Conservation (phyloP, 495 filamentous ascomycete species). For the Cenococcum geophilum region DNA sequence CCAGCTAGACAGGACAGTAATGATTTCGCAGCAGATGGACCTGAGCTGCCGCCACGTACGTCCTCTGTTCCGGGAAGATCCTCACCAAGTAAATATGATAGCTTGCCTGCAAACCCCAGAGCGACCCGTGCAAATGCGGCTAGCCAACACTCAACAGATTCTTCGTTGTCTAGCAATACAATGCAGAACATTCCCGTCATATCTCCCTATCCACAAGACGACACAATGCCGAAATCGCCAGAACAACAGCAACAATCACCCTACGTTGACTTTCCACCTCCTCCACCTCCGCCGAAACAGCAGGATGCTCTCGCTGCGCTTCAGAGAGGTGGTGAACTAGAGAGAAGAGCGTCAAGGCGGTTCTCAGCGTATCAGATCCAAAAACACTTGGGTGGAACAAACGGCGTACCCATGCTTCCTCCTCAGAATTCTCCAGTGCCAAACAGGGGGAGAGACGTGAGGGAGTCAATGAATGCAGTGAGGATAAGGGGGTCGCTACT, state of each 20-base stretch:
- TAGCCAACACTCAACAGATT: conserved; percentile 39
- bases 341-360: conserved; percentile 82
- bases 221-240: conserved; percentile 46
- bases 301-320: conserved; percentile 87
- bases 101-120: conserved; percentile 33
- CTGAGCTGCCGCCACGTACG: conserved; percentile 43
- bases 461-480: conserved; percentile 90
- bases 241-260: conserved; percentile 65
- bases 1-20: conserved; percentile 46
- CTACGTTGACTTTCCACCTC: conserved; percentile 26
- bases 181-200: conserved; percentile 66
- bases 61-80: conserved; percentile 39
- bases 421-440: conserved; percentile 78
- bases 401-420: conserved; percentile 79
- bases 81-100: conserved; percentile 34
- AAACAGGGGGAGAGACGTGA: conserved; percentile 79
- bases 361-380: conserved; percentile 95
- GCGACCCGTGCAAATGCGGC: conserved; percentile 45
- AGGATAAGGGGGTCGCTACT: conserved; percentile 64
- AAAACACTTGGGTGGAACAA: conserved; percentile 77
- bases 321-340: conserved; percentile 86
- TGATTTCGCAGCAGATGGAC: conserved; percentile 46
- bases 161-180: conserved; percentile 59
- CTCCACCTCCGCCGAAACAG: conserved; percentile 54
- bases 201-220: conserved; percentile 56